Evolutionary conservation across 305 asterid genomes (phyloP).

Genomic region (Plantago coronopus): DNA sequence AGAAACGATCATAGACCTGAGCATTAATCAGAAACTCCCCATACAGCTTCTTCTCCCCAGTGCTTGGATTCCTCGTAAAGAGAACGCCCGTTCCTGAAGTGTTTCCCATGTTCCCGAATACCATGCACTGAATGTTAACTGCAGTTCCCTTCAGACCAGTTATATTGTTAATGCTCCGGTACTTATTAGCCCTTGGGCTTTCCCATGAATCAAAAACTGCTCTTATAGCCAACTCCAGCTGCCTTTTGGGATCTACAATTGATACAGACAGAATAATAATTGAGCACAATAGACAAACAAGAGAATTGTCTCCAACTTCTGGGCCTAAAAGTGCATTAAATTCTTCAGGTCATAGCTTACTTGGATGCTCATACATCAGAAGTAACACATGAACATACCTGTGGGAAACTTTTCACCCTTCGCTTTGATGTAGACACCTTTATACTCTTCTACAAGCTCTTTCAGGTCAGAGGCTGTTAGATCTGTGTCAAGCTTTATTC

Average conservation of each 20-base stretch:
- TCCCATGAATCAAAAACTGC: constrained; percentile 98
- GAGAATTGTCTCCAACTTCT: no score
- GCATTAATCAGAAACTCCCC: constrained; percentile 94
- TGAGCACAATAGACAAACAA: no score
- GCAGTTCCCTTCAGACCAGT: constrained; percentile 93
- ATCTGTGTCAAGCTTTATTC: constrained; percentile 68
- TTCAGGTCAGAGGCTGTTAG: constrained; percentile 79
- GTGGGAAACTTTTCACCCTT: constrained; percentile 84
- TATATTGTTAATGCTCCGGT: constrained; percentile 77
- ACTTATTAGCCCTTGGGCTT: constrained; percentile 84
- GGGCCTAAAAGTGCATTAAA: no score
- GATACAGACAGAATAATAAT: neutral
- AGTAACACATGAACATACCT: constrained; percentile 33
- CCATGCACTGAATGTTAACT: constrained; percentile 94
- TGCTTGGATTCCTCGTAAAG: constrained; percentile 91
- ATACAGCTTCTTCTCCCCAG: constrained; percentile 88
- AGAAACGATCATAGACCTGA: constrained; percentile 46
- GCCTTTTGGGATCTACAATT: constrained; percentile 68
- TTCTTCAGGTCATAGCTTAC: no score
- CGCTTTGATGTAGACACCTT: constrained; percentile 66
- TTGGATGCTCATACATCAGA: no score
- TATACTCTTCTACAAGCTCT: constrained; percentile 84
- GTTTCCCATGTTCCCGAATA: constrained; percentile 95
- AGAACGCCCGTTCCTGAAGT: constrained; percentile 98
- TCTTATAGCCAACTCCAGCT: constrained; percentile 77